These are phyloP conservation scores for Vitis rotundifolia DNA, from an alignment of 164 flowering plant species.

Conservation along the genomic window DNA sequence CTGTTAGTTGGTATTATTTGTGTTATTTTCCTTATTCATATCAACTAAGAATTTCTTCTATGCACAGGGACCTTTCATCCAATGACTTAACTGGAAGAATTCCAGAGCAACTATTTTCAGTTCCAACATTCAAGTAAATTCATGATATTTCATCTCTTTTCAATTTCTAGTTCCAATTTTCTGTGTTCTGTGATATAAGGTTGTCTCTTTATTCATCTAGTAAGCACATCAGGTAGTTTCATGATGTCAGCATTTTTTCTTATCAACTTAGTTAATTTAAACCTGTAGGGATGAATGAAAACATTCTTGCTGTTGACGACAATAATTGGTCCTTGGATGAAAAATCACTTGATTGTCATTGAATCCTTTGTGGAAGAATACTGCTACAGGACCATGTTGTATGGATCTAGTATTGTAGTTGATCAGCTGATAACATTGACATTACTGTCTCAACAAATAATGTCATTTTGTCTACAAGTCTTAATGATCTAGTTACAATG, in stretches of 20 bases:
- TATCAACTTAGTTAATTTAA: background rate
- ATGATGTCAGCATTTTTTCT: background rate
- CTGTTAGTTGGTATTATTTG: background rate
- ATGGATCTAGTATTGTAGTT: too few relatives aligned
- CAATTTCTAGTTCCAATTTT: too few relatives aligned
- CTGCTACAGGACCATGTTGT: too few relatives aligned
- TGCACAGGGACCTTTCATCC: constrained; percentile 76
- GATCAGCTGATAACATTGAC: too few relatives aligned
- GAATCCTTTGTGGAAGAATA: background rate
- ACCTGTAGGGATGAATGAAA: background rate
- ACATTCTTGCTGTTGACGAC: background rate
- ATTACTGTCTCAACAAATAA: too few relatives aligned
- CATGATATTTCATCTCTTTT: background rate
- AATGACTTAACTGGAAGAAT: constrained; percentile 64
- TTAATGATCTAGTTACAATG: too few relatives aligned
- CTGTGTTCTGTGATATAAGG: background rate
- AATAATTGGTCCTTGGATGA: background rate
- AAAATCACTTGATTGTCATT: background rate
- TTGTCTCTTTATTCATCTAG: background rate
- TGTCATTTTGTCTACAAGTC: too few relatives aligned
- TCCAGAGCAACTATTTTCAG: constrained; percentile 52
- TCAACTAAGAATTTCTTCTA: background rate
- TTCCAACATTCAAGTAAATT: constrained; percentile 65
- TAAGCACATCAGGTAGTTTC: background rate
- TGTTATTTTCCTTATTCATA: background rate